phyloP scores from a whole-genome alignment of 2,329 filamentous ascomycete species.

The Penicillium sp. region DNA sequence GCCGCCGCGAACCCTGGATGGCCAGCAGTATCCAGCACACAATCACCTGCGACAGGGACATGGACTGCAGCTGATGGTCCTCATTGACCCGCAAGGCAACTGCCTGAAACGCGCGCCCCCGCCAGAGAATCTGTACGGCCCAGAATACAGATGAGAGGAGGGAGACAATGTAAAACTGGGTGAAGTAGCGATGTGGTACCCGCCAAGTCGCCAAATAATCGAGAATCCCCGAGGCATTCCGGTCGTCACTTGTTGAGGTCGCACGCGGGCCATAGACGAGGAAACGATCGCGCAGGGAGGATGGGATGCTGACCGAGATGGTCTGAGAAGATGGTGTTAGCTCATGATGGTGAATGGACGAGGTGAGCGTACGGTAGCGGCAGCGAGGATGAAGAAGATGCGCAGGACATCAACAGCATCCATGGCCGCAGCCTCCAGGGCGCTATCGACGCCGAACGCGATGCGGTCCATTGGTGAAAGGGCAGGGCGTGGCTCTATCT shows the following conservation, averaged over 20 bases:
- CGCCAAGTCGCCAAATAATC: constrained; percentile 51
- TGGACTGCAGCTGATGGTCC: constrained; percentile 39
- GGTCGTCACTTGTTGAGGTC: constrained; percentile 14
- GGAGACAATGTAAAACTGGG: constrained; percentile 76
- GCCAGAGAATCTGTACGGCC: constrained; percentile 56
- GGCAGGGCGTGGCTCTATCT: constrained; percentile 5
- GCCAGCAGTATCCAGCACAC: constrained; percentile 67
- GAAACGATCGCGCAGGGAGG: constrained; percentile 51
- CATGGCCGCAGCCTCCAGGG: constrained; percentile 16
- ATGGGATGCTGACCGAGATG: constrained; percentile 47
- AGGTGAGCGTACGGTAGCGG: constrained; percentile 32
- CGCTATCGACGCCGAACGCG: constrained; percentile 9
- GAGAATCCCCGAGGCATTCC: constrained; percentile 31
- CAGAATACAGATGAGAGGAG: constrained; percentile 67
- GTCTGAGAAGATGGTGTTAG: constrained; percentile 34
- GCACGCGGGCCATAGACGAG: constrained; percentile 56
- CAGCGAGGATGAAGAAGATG: constrained; percentile 35
- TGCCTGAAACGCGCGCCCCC: constrained; percentile 50
- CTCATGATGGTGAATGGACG: neutral
- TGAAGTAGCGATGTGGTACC: constrained; percentile 85
- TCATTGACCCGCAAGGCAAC: constrained; percentile 43
- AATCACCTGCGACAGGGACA: constrained; percentile 57
- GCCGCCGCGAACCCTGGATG: constrained; percentile 65
- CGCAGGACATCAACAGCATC: constrained; percentile 34
- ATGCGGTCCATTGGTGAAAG: constrained; percentile 1